A percentile compares a stretch with the other conserved stretches of the same genome.
Conservation (phyloP, 1,139 yeast species). For the Debaryomyces psychrophilus region DNA sequence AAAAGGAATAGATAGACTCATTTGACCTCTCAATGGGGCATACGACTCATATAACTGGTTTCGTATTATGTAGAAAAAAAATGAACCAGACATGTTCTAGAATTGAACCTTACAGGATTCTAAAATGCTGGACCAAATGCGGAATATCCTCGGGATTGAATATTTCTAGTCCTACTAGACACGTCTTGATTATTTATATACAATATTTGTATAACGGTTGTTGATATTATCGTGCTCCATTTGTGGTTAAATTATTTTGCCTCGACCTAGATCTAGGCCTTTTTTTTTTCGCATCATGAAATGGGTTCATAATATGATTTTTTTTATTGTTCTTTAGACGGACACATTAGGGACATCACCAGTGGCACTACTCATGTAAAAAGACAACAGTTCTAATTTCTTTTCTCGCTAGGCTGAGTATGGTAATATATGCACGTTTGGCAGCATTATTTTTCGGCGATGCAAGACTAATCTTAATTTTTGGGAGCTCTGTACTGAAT, state of each 20-base stretch:
- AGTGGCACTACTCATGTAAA: background rate
- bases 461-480: background rate
- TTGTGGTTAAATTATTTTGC: background rate
- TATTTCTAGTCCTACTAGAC: background rate
- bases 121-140: background rate
- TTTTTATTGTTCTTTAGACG: background rate
- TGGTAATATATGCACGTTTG: background rate
- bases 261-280: background rate
- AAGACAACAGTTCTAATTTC: background rate
- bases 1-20: background rate
- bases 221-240: background rate
- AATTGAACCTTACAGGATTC: background rate
- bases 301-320: conserved; percentile 3
- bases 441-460: background rate
- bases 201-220: background rate
- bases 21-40: no score
- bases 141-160: background rate
- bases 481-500: background rate
- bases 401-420: conserved; percentile 2
- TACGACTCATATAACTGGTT: background rate
- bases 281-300: background rate
- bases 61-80: background rate
- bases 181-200: background rate
- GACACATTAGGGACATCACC: background rate
- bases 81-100: background rate